Percentiles rank a stretch among this genome's conserved stretches.
These are phyloP conservation scores for Euphorbia celastroides DNA, from an alignment of 441 rosid genomes.

Conservation along the genomic window DNA sequence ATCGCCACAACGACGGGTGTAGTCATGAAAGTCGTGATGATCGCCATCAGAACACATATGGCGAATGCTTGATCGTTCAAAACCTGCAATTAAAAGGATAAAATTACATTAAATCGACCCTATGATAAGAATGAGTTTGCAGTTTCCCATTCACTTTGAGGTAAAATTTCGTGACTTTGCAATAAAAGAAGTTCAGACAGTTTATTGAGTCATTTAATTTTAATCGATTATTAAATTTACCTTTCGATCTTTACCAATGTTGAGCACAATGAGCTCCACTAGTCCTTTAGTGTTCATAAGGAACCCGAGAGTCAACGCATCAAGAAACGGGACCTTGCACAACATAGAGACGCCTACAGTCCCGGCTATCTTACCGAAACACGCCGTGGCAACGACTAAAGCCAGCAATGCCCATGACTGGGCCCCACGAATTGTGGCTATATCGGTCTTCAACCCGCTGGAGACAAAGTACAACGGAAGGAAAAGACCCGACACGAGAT, in stretches of 20 bases:
- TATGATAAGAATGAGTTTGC: too few species aligned
- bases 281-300: constrained; percentile 85
- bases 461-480: constrained; percentile 77
- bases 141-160: too few species aligned
- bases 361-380: constrained; percentile 79
- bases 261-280: constrained; percentile 83
- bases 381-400: constrained; percentile 59
- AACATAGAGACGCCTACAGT: constrained; percentile 50
- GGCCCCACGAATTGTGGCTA: constrained; percentile 62
- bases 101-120: too few species aligned
- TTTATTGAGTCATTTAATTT: too few species aligned
- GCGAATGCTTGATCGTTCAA: constrained; percentile 77
- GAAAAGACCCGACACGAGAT: constrained; percentile 74
- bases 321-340: constrained; percentile 47
- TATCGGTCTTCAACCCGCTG: constrained; percentile 71
- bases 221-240: too few species aligned
- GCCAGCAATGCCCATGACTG: constrained; percentile 78
- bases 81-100: constrained; percentile 32
- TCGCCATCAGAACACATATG: constrained; percentile 73
- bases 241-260: constrained; percentile 84
- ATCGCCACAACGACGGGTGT: constrained; percentile 65
- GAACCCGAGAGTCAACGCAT: constrained; percentile 61
- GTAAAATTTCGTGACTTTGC: too few species aligned
- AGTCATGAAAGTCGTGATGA: constrained; percentile 79
- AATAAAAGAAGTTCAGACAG: too few species aligned